phyloP scores from a whole-genome alignment of 164 flowering plant species.

The Nymphaea thermarum region DNA sequence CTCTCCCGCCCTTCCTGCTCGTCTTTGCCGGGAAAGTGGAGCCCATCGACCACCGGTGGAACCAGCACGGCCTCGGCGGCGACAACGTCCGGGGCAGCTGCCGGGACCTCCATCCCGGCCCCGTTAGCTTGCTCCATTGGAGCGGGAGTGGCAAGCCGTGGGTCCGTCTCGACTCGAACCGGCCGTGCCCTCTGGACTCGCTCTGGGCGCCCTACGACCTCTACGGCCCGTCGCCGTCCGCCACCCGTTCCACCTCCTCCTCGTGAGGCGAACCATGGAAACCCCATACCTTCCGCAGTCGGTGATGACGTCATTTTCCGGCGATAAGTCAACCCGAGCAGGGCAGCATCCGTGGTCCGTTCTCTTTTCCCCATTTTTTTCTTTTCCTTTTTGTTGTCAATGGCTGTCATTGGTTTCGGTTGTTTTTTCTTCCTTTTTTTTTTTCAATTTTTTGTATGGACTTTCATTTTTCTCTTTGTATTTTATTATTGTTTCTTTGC shows the following conservation, averaged over 20 bases:
- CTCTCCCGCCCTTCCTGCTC: constrained; percentile 80
- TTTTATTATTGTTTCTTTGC: not conserved
- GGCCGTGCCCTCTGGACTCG: constrained; percentile 70
- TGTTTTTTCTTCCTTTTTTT: no score
- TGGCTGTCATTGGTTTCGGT: no score
- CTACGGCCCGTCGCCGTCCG: constrained; percentile 22
- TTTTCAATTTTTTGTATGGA: no score
- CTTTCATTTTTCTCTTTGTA: not conserved
- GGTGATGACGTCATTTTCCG: not conserved
- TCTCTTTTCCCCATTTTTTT: no score
- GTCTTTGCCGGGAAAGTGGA: constrained; percentile 92
- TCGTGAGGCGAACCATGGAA: not conserved
- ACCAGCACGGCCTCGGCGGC: constrained; percentile 94
- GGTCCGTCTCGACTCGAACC: constrained; percentile 62
- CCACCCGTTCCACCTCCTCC: not conserved
- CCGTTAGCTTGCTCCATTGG: constrained; percentile 90
- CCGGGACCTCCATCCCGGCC: constrained; percentile 81
- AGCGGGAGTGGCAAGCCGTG: constrained; percentile 97
- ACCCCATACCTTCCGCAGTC: not conserved
- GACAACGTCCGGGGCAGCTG: constrained; percentile 89
- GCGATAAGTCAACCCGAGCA: not conserved
- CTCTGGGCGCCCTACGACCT: constrained; percentile 88
- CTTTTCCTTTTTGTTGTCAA: no score
- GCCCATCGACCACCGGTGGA: constrained; percentile 93
- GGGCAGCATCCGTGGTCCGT: not conserved